Conservation (phyloP, 192 early-diverging fungal genomes). For the Phycomyces blakesleeanus region DNA sequence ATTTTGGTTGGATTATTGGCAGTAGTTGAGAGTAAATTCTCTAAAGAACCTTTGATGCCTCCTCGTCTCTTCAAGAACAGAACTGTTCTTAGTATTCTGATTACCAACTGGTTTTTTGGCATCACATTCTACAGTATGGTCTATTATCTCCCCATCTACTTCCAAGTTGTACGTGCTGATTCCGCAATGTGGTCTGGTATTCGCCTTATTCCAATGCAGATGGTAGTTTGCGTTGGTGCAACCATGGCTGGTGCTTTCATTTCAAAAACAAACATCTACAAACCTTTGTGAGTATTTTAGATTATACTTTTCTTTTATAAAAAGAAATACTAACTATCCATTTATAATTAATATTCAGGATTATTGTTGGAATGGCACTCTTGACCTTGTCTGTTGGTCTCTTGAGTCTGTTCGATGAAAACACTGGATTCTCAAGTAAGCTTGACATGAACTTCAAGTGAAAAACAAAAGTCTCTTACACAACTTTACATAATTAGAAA, state of each 20-base stretch:
- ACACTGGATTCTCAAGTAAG: constrained; percentile 20
- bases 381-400: constrained; percentile 63
- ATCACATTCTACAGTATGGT: constrained; percentile 31
- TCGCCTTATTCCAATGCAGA: constrained; percentile 36
- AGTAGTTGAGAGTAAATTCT: constrained; percentile 44
- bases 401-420: constrained; percentile 52
- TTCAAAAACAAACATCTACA: constrained; percentile 17
- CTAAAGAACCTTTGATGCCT: constrained; percentile 64
- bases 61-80: constrained; percentile 54
- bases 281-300: constrained; percentile 18
- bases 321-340: not conserved
- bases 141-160: constrained; percentile 36
- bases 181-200: constrained; percentile 42
- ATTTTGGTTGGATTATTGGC: constrained; percentile 37
- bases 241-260: constrained; percentile 23
- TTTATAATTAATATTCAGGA: not conserved
- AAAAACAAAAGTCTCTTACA: not conserved
- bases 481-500: constrained; percentile 1
- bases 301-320: too few species aligned
- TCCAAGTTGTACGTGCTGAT: constrained; percentile 65
- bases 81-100: constrained; percentile 24
- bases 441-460: not conserved
- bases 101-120: constrained; percentile 37
- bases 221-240: constrained; percentile 20
- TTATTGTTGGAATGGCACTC: constrained; percentile 54